phyloP scores from a whole-genome alignment of 1,139 yeast species.

The Hyphopichia burtonii region DNA sequence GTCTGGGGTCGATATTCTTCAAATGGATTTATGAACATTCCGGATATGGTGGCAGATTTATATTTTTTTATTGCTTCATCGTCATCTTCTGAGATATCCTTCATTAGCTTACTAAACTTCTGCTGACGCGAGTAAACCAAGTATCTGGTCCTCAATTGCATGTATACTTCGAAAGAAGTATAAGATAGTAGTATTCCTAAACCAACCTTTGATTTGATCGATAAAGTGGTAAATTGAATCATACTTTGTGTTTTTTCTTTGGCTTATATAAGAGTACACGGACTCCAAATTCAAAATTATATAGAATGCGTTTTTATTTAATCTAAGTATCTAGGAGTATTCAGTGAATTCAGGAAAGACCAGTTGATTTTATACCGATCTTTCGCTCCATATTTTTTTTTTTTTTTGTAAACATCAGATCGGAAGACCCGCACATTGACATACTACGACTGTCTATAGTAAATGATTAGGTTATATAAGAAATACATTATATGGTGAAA shows the following conservation, averaged over 20 bases:
- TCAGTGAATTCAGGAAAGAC: too few relatives aligned
- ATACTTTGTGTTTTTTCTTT: background rate
- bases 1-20: constrained; percentile 91
- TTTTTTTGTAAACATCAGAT: background rate
- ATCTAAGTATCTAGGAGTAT: too few relatives aligned
- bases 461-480: background rate
- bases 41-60: constrained; percentile 60
- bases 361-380: too few relatives aligned
- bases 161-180: constrained; percentile 65
- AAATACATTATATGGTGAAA: background rate
- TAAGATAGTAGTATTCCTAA: constrained; percentile 60
- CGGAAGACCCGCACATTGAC: background rate
- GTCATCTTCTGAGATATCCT: constrained; percentile 11
- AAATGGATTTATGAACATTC: constrained; percentile 88
- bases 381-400: too few relatives aligned
- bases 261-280: too few relatives aligned
- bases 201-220: constrained; percentile 40
- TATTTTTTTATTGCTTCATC: constrained; percentile 27
- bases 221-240: constrained; percentile 7
- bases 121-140: constrained; percentile 55
- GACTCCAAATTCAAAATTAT: too few relatives aligned
- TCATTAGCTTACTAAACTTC: constrained; percentile 23
- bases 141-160: constrained; percentile 53
- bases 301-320: too few relatives aligned
- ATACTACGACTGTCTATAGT: background rate